These are phyloP conservation scores for Macrolepiota albuminosa DNA, from an alignment of 768 basidiomycete species.

Conservation along the genomic window DNA sequence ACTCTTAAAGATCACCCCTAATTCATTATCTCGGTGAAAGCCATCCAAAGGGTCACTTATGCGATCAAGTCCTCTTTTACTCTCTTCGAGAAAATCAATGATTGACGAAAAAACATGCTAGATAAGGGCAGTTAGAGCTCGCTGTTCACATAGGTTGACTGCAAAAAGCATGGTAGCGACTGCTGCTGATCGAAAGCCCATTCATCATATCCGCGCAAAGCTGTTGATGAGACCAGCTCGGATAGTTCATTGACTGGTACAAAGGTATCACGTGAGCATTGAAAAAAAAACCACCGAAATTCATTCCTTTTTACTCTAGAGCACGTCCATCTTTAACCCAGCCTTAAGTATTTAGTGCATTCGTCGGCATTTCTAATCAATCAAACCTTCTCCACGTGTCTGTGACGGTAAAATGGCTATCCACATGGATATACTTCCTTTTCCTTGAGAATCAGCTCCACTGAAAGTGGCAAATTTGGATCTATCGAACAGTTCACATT, in stretches of 20 bases:
- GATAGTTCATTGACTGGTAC: too few relatives aligned
- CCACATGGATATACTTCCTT: not conserved
- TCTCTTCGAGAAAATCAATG: not conserved
- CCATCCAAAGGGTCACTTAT: not conserved
- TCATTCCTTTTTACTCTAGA: too few relatives aligned
- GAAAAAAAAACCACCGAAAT: too few relatives aligned
- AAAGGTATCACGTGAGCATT: too few relatives aligned
- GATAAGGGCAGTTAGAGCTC: not conserved
- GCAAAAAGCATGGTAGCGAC: not conserved
- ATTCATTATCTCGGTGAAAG: not conserved
- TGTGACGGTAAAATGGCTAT: not conserved
- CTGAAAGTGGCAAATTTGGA: not conserved
- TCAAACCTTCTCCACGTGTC: too few relatives aligned
- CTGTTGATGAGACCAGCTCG: too few relatives aligned
- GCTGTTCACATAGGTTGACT: not conserved
- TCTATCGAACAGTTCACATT: not conserved
- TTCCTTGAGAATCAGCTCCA: not conserved
- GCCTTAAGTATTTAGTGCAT: too few relatives aligned
- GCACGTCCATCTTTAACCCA: too few relatives aligned
- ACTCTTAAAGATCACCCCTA: not conserved
- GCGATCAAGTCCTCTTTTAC: not conserved
- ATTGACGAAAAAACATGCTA: not conserved
- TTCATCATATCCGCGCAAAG: too few relatives aligned
- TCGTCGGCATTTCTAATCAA: too few relatives aligned
- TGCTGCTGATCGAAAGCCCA: too few relatives aligned